phyloP scores from a whole-genome alignment of 2,329 filamentous ascomycete genomes.

The Neonectria punicea region DNA sequence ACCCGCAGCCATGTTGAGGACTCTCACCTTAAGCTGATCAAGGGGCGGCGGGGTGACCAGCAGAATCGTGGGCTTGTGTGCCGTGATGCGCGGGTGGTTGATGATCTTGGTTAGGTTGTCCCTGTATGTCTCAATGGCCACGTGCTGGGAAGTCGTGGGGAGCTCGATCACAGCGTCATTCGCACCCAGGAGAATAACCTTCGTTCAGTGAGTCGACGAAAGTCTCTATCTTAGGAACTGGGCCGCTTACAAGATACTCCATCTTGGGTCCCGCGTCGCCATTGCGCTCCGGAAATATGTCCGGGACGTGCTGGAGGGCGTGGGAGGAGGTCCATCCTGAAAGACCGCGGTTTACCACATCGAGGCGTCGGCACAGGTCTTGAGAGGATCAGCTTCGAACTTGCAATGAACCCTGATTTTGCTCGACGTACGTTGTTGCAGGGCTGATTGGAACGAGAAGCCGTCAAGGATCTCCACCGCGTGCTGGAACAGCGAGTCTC shows the following conservation, averaged over 20 bases:
- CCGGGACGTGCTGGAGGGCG: slow-evolving; percentile 73
- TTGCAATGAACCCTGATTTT: not conserved
- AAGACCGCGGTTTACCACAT: slow-evolving; percentile 89
- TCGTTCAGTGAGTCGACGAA: slow-evolving; percentile 33
- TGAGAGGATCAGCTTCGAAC: slow-evolving; percentile 4
- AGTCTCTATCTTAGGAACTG: not conserved
- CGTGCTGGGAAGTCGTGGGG: slow-evolving; percentile 74
- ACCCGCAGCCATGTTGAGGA: slow-evolving; percentile 59
- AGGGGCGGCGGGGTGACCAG: slow-evolving; percentile 86
- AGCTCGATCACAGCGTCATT: slow-evolving; percentile 84
- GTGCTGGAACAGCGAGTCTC: slow-evolving; percentile 87
- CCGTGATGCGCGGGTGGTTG: slow-evolving; percentile 73
- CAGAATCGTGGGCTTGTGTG: slow-evolving; percentile 78
- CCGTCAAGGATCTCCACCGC: slow-evolving; percentile 70
- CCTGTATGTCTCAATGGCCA: slow-evolving; percentile 80
- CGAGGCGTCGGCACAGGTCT: slow-evolving; percentile 82
- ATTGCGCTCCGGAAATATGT: slow-evolving; percentile 75
- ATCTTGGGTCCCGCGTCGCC: slow-evolving; percentile 65
- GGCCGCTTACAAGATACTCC: slow-evolving; percentile 69
- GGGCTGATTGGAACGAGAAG: slow-evolving; percentile 78
- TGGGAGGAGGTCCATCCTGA: slow-evolving; percentile 87
- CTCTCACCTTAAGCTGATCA: slow-evolving; percentile 75
- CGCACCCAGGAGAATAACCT: slow-evolving; percentile 87
- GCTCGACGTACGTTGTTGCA: slow-evolving; percentile 71
- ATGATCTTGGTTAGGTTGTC: slow-evolving; percentile 78